These are phyloP conservation scores for Pseudotsuga menziesii DNA, from an alignment of 75 land plant species.

Conservation along the genomic window DNA sequence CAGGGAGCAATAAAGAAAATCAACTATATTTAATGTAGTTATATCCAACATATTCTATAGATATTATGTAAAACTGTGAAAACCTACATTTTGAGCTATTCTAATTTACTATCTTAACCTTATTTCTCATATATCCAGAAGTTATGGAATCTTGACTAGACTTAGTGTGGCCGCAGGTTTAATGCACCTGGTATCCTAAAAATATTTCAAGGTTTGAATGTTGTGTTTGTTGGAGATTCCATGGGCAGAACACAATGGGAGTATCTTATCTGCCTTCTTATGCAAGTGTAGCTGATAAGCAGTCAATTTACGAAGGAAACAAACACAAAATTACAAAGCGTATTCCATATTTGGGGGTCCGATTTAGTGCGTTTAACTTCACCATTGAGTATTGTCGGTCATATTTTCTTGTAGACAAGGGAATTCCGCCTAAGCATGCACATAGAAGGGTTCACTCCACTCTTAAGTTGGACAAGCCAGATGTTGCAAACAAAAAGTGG, in stretches of 20 bases:
- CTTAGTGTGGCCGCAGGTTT: too few species aligned
- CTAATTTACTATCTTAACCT: too few species aligned
- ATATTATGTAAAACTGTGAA: too few species aligned
- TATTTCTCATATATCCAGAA: too few species aligned
- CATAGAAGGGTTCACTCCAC: constrained; percentile 61
- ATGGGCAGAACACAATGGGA: too few species aligned
- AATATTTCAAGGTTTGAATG: constrained; percentile 25
- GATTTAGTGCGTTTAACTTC: constrained; percentile 52
- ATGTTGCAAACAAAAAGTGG: constrained; percentile 52
- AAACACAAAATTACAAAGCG: constrained; percentile 67
- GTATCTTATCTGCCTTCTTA: constrained; percentile 76
- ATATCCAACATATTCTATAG: too few species aligned
- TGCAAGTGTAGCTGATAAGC: constrained; percentile 45
- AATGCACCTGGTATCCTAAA: too few species aligned
- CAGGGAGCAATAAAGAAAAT: too few species aligned
- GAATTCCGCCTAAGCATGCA: constrained; percentile 46
- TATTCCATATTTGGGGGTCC: constrained; percentile 51
- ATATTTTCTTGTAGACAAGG: constrained; percentile 67
- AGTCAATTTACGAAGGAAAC: constrained; percentile 62
- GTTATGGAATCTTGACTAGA: too few species aligned
- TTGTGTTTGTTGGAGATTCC: constrained; percentile 89
- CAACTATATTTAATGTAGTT: too few species aligned
- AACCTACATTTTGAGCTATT: too few species aligned
- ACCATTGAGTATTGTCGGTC: constrained; percentile 77
- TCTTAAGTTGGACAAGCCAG: constrained; percentile 62